These are phyloP conservation scores for Phytomonas sp. DNA, from an alignment of 208 protist species.

Conservation along the genomic window DNA sequence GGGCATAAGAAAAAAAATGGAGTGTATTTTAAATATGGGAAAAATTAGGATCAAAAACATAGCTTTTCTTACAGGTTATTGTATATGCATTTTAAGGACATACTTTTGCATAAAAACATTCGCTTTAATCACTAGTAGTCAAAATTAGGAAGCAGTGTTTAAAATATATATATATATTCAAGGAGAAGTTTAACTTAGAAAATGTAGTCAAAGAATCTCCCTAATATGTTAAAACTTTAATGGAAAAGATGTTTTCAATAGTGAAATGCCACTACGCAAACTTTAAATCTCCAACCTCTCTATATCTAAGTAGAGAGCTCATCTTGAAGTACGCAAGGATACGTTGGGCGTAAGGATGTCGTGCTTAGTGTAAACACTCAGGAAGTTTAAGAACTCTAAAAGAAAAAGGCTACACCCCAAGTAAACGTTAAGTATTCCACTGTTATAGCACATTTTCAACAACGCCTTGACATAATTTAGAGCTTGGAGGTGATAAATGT, in stretches of 20 bases:
- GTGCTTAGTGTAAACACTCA: conserved; percentile 24
- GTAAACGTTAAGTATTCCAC: conserved; percentile 22
- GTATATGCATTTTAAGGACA: not conserved
- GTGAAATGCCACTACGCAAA: conserved; percentile 60
- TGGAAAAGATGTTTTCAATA: conserved; percentile 23
- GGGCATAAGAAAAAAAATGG: not conserved
- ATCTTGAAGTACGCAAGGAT: conserved; percentile 36
- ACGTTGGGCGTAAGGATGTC: too few species aligned
- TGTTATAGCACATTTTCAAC: conserved; percentile 20
- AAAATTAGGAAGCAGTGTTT: not conserved
- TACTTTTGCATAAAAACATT: not conserved
- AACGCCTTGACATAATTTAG: conserved; percentile 24
- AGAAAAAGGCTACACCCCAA: conserved; percentile 50
- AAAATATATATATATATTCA: too few species aligned
- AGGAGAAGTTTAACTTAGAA: too few species aligned
- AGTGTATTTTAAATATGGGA: conserved; percentile 7
- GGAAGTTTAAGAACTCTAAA: conserved; percentile 40
- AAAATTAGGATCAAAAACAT: not conserved
- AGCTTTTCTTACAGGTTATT: not conserved
- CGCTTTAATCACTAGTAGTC: not conserved
- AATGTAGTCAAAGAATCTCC: conserved; percentile 29
- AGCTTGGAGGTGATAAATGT: conserved; percentile 27
- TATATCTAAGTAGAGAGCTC: conserved; percentile 32
- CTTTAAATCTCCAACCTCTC: conserved; percentile 30
- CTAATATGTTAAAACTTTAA: conserved; percentile 51